phyloP scores from a whole-genome alignment of 2,329 filamentous ascomycete genomes.

The Sclerotiophoma versabilis region DNA sequence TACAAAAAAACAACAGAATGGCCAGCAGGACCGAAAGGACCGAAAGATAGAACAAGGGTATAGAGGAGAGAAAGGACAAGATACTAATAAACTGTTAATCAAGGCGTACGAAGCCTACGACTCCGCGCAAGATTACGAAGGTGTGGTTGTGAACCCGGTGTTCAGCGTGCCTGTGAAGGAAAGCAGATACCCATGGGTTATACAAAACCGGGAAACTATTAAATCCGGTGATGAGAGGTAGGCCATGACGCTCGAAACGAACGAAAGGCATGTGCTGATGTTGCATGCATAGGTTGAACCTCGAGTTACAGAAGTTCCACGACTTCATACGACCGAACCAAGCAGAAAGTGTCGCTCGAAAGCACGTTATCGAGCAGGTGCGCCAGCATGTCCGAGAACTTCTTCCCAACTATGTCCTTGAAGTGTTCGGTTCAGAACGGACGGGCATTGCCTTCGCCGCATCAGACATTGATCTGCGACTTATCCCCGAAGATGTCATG shows the following conservation, averaged over 20 bases:
- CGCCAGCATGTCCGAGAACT: conserved; percentile 20
- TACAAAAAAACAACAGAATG: no score
- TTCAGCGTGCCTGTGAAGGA: conserved; percentile 7
- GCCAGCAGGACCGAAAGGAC: no score
- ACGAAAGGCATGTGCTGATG: background rate
- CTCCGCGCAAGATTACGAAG: conserved; percentile 25
- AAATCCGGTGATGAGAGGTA: conserved; percentile 21
- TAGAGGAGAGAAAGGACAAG: background rate
- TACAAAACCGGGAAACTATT: background rate
- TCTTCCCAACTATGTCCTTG: conserved; percentile 41
- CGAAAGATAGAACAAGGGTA: background rate
- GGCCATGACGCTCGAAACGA: background rate
- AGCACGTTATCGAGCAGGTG: conserved; percentile 44
- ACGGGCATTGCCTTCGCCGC: conserved; percentile 60
- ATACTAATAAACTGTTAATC: conserved; percentile 12
- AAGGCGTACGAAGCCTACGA: conserved; percentile 17
- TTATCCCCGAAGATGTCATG: conserved; percentile 25
- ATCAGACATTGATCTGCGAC: conserved; percentile 63
- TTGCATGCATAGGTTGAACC: conserved; percentile 25
- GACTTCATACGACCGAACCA: conserved; percentile 47
- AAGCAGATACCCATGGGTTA: conserved; percentile 29
- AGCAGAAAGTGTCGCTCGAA: conserved; percentile 52
- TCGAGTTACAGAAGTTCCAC: conserved; percentile 40
- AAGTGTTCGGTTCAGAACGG: conserved; percentile 61
- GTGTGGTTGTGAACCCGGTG: conserved; percentile 26